These are phyloP conservation scores for Oidiodendron maius DNA, from an alignment of 495 filamentous ascomycete genomes.

Conservation along the genomic window DNA sequence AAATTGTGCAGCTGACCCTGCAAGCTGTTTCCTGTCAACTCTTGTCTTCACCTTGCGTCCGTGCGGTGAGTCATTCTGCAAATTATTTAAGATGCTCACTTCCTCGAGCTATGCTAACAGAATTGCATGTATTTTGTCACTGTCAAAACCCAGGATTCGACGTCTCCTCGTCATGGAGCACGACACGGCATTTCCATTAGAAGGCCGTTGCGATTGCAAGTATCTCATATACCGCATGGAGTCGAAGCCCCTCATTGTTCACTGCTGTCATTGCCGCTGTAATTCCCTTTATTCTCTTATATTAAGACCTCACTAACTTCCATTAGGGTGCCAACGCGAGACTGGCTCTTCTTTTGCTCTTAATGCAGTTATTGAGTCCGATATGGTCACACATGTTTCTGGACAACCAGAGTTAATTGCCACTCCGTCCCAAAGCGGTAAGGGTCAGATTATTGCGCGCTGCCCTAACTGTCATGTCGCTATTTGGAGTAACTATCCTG, in stretches of 20 bases:
- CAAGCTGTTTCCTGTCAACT: too few species aligned
- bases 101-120: neutral
- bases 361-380: neutral
- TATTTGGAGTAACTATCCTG: neutral
- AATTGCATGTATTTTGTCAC: neutral
- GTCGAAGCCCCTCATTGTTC: neutral
- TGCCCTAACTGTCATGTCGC: conserved; percentile 1
- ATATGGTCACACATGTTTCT: neutral
- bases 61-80: neutral
- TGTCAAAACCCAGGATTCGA: neutral
- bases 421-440: neutral
- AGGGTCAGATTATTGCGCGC: neutral
- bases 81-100: neutral
- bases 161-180: neutral
- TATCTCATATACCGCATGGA: conserved; percentile 1
- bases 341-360: conserved; percentile 4
- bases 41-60: neutral
- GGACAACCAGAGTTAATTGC: neutral
- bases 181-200: neutral
- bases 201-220: neutral
- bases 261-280: conserved; percentile 4
- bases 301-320: neutral
- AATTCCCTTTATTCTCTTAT: neutral
- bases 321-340: conserved; percentile 1
- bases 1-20: too few species aligned